Conservation (phyloP, 2,329 filamentous ascomycete species). For the Taxawa tesnikishii region DNA sequence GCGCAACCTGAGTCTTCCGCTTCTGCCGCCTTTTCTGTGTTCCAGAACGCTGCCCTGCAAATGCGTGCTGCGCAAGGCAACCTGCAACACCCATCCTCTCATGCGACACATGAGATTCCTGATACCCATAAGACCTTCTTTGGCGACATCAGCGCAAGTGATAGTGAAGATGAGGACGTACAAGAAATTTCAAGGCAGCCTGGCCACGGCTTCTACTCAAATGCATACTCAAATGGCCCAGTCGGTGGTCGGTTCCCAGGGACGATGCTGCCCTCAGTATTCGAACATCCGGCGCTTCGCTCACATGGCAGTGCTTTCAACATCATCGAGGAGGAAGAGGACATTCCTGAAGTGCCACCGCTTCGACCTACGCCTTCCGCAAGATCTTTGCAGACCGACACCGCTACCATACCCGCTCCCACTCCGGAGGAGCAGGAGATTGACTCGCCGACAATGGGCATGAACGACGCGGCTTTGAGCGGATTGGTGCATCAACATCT, state of each 20-base stretch:
- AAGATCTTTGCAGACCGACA: conserved; percentile 9
- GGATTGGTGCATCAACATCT: conserved; percentile 45
- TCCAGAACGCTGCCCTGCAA: conserved; percentile 31
- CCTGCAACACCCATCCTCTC: conserved; percentile 6
- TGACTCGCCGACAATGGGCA: conserved; percentile 73
- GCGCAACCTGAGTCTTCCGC: too few species aligned
- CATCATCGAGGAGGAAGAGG: conserved; percentile 16
- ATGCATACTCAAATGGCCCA: conserved; percentile 9
- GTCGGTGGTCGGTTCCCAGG: conserved; percentile 17
- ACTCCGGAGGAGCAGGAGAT: conserved; percentile 17
- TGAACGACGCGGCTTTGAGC: conserved; percentile 51
- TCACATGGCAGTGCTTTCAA: conserved; percentile 12
- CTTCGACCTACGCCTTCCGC: conserved; percentile 8
- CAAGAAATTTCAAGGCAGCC: conserved; percentile 8
- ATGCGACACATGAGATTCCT: conserved; percentile 10
- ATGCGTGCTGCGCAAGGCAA: conserved; percentile 15
- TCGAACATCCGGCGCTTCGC: conserved; percentile 21
- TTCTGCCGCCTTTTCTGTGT: conserved; percentile 34
- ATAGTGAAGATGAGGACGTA: conserved; percentile 24
- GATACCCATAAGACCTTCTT: conserved; percentile 26
- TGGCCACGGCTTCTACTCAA: conserved; percentile 5
- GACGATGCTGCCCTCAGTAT: conserved; percentile 18
- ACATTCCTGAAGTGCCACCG: conserved; percentile 11
- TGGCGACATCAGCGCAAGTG: conserved; percentile 24
- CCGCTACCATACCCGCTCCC: conserved; percentile 7